These are phyloP conservation scores for Lithohypha guttulata DNA, from an alignment of 2,329 filamentous ascomycete genomes.

Conservation along the genomic window DNA sequence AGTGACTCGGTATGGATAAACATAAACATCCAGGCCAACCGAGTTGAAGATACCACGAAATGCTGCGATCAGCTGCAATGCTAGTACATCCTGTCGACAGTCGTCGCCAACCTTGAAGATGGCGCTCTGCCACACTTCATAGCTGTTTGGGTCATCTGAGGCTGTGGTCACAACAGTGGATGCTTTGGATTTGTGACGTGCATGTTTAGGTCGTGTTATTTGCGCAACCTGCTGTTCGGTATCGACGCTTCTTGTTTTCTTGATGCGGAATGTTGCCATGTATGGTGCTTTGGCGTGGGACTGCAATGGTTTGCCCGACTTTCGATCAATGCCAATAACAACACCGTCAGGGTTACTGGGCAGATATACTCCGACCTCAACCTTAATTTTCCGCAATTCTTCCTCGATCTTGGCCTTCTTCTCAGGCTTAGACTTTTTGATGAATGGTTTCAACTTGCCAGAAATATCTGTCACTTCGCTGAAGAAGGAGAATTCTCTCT, in stretches of 20 bases:
- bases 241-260: conserved; percentile 54
- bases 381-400: conserved; percentile 90
- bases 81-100: conserved; percentile 91
- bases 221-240: conserved; percentile 41
- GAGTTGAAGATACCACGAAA: conserved; percentile 96
- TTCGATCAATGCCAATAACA: conserved; percentile 94
- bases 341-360: conserved; percentile 95
- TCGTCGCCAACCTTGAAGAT: conserved; percentile 99
- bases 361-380: conserved; percentile 93
- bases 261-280: conserved; percentile 97
- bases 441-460: conserved; percentile 85
- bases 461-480: conserved; percentile 92
- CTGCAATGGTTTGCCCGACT: conserved; percentile 93
- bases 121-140: conserved; percentile 97
- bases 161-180: neutral
- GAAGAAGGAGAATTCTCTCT: conserved; percentile 96
- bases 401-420: conserved; percentile 99
- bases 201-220: conserved; percentile 18
- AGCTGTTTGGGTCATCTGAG: conserved; percentile 35
- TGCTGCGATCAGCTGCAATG: conserved; percentile 92
- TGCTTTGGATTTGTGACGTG: conserved; percentile 16
- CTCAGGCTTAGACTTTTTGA: conserved; percentile 84
- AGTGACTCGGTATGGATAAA: conserved; percentile 93
- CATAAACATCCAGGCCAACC: conserved; percentile 89
- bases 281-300: conserved; percentile 97